These are phyloP conservation scores for Fusarium domesticum DNA, from an alignment of 2,329 filamentous ascomycete genomes.

Conservation along the genomic window DNA sequence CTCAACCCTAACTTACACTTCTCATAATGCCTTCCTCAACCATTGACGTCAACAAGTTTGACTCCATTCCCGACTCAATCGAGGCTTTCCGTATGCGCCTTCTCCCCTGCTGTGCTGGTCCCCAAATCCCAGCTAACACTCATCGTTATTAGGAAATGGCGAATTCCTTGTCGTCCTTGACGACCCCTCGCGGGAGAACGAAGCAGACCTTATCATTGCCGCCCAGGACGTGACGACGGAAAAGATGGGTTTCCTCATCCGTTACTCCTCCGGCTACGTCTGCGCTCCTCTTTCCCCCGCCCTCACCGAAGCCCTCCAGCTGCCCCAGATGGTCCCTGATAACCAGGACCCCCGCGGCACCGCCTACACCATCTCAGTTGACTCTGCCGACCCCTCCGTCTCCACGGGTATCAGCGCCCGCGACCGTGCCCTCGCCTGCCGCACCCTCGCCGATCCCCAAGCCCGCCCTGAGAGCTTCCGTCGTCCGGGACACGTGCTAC, in stretches of 20 bases:
- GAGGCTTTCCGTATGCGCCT: constrained; percentile 58
- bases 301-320: constrained; percentile 66
- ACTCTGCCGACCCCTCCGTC: constrained; percentile 68
- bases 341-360: constrained; percentile 83
- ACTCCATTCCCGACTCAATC: constrained; percentile 63
- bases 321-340: constrained; percentile 81
- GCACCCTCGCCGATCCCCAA: constrained; percentile 68
- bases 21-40: constrained; percentile 46
- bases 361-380: constrained; percentile 88
- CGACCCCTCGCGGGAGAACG: constrained; percentile 88
- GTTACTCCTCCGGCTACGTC: constrained; percentile 84
- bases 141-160: constrained; percentile 57
- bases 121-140: constrained; percentile 10
- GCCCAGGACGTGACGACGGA: constrained; percentile 77
- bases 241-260: constrained; percentile 96
- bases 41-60: constrained; percentile 55
- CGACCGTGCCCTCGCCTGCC: constrained; percentile 80
- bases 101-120: neutral
- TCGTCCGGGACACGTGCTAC: constrained; percentile 86
- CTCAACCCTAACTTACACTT: constrained; percentile 1
- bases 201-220: constrained; percentile 96
- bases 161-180: constrained; percentile 97
- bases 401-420: constrained; percentile 89
- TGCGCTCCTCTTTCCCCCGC: constrained; percentile 77
- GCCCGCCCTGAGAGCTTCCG: constrained; percentile 62